phyloP scores from a whole-genome alignment of 2,329 filamentous ascomycete species.

The Westerdykella ornata region DNA sequence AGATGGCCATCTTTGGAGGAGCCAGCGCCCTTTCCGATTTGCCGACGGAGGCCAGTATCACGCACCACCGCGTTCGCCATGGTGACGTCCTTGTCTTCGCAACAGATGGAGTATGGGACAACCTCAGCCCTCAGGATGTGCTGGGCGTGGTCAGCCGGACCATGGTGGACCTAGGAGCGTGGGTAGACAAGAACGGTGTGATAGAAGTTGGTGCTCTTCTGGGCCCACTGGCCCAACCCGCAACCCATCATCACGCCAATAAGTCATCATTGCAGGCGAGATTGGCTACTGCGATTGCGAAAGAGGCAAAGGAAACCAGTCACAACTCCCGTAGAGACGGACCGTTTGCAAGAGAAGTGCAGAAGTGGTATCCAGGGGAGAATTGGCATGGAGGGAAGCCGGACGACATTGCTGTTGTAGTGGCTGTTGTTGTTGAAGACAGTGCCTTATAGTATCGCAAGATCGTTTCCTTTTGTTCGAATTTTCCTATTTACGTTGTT shows the following conservation, averaged over 20 bases:
- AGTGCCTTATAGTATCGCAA: slow-evolving; percentile 1
- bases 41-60: slow-evolving; percentile 75
- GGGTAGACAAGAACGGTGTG: slow-evolving; percentile 51
- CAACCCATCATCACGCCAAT: slow-evolving; percentile 38
- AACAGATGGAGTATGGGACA: slow-evolving; percentile 94
- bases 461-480: background rate
- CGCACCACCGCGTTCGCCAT: slow-evolving; percentile 69
- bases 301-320: slow-evolving; percentile 78
- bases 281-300: slow-evolving; percentile 71
- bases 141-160: slow-evolving; percentile 68
- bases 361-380: slow-evolving; percentile 78
- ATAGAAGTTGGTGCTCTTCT: slow-evolving; percentile 56
- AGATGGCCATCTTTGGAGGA: slow-evolving; percentile 74
- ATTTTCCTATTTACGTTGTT: slow-evolving; percentile 3
- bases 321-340: slow-evolving; percentile 75
- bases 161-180: slow-evolving; percentile 70
- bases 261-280: slow-evolving; percentile 63
- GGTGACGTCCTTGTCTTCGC: slow-evolving; percentile 92
- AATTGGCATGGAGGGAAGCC: slow-evolving; percentile 88
- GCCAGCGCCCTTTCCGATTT: slow-evolving; percentile 66
- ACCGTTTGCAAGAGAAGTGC: slow-evolving; percentile 91
- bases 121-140: slow-evolving; percentile 84
- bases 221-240: slow-evolving; percentile 46
- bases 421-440: slow-evolving; percentile 45
- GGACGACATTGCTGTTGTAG: slow-evolving; percentile 88